These are phyloP conservation scores for Phytophthora citricola DNA, from an alignment of 352 stramenopile genomes.

Conservation along the genomic window DNA sequence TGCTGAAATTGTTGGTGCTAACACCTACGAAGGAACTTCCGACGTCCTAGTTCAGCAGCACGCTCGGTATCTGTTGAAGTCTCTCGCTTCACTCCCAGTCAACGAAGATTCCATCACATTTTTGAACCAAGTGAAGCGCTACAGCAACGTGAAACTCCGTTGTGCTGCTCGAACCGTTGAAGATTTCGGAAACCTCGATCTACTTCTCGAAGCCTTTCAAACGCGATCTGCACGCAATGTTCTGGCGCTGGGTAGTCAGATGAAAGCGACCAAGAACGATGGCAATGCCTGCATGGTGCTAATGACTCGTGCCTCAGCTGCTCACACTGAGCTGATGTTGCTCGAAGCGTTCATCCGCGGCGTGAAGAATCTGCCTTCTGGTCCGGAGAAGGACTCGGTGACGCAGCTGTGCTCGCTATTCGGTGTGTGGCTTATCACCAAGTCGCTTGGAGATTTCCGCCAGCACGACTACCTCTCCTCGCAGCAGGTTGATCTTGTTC, in stretches of 20 bases:
- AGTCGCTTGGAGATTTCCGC: slow-evolving; percentile 61
- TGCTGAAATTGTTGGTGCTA: slow-evolving; percentile 49
- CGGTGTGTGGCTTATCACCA: slow-evolving; percentile 52
- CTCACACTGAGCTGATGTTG: slow-evolving; percentile 58
- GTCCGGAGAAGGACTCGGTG: slow-evolving; percentile 36
- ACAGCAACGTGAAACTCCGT: slow-evolving; percentile 37
- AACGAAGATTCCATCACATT: slow-evolving; percentile 35
- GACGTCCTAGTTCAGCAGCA: slow-evolving; percentile 80
- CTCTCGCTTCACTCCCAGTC: slow-evolving; percentile 18
- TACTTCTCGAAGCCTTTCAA: slow-evolving; percentile 53
- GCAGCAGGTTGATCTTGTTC: slow-evolving; percentile 45
- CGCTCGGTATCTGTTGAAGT: slow-evolving; percentile 65
- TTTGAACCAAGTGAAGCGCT: slow-evolving; percentile 40
- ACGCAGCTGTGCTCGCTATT: slow-evolving; percentile 52
- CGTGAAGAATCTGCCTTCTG: slow-evolving; percentile 29
- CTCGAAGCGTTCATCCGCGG: slow-evolving; percentile 44
- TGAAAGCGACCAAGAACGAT: slow-evolving; percentile 57
- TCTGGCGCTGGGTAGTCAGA: slow-evolving; percentile 34
- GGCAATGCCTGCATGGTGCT: slow-evolving; percentile 60
- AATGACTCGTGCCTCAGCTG: slow-evolving; percentile 56
- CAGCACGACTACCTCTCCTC: slow-evolving; percentile 65
- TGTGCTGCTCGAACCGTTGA: slow-evolving; percentile 37
- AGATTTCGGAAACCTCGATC: slow-evolving; percentile 46
- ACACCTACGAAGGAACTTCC: slow-evolving; percentile 74
- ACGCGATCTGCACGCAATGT: slow-evolving; percentile 43